Conservation (phyloP, 768 basidiomycete species). For the Tricholoma bakamatsutake region DNA sequence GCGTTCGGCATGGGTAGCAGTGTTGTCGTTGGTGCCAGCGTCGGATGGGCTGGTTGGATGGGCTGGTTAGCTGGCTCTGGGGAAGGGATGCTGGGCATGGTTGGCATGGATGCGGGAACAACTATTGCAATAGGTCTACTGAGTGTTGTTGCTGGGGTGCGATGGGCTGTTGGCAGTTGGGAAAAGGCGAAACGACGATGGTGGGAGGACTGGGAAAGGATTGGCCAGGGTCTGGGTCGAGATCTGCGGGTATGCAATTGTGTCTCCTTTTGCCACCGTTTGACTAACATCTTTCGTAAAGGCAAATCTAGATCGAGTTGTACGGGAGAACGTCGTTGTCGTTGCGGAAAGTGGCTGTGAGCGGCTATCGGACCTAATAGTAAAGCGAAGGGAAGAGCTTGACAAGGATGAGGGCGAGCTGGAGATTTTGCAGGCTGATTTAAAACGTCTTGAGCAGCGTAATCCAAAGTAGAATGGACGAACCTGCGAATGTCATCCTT, state of each 20-base stretch:
- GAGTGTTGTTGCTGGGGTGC: constrained; percentile 39
- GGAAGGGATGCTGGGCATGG: constrained; percentile 29
- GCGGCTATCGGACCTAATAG: constrained; percentile 35
- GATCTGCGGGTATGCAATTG: constrained; percentile 52
- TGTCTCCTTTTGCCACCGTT: not conserved
- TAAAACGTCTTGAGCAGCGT: constrained; percentile 19
- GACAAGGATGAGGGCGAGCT: constrained; percentile 39
- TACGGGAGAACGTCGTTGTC: constrained; percentile 47
- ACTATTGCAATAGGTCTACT: constrained; percentile 57
- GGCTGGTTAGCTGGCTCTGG: constrained; percentile 39
- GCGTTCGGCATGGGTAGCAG: constrained; percentile 47
- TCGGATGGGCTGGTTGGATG: constrained; percentile 60
- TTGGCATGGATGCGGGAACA: constrained; percentile 48
- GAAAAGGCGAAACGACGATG: constrained; percentile 61
- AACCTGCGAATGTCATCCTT: not conserved
- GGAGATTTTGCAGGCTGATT: constrained; percentile 29
- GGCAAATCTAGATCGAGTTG: constrained; percentile 39
- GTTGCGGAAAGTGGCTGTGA: constrained; percentile 46
- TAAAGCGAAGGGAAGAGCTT: constrained; percentile 39
- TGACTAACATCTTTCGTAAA: constrained; percentile 17
- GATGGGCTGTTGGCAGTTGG: constrained; percentile 66
- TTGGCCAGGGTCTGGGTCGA: constrained; percentile 56
- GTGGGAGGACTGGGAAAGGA: constrained; percentile 61
- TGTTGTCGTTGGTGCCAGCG: constrained; percentile 39
- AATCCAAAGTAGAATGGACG: constrained; percentile 1